These are phyloP conservation scores for Nigrospora osmanthi DNA, from an alignment of 2,329 filamentous ascomycete genomes.

Conservation along the genomic window DNA sequence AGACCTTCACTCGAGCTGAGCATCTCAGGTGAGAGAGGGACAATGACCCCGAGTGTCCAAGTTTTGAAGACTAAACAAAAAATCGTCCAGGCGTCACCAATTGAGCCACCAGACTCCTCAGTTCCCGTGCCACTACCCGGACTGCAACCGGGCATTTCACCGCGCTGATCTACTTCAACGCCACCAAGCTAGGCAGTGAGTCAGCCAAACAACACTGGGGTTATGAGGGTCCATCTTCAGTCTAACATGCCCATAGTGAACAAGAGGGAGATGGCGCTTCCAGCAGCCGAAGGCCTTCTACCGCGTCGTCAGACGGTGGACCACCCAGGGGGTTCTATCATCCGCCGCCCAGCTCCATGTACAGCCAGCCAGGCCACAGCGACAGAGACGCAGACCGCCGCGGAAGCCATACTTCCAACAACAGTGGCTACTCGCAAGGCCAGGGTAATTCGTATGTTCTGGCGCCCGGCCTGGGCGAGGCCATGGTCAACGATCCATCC, in stretches of 20 bases:
- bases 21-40: constrained; percentile 44
- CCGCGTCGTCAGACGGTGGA: constrained; percentile 10
- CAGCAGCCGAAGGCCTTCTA: constrained; percentile 18
- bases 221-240: background rate
- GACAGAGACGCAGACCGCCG: background rate
- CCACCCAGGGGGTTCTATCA: background rate
- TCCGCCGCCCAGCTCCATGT: background rate
- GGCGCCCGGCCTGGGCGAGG: background rate
- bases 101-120: constrained; percentile 49
- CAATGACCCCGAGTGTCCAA: constrained; percentile 1
- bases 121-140: constrained; percentile 40
- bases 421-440: background rate
- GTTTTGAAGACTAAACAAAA: constrained; percentile 13
- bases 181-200: constrained; percentile 45
- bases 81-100: constrained; percentile 47
- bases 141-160: constrained; percentile 51
- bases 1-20: constrained; percentile 57
- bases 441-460: background rate
- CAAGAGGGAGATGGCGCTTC: constrained; percentile 33
- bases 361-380: background rate
- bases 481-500: constrained; percentile 12
- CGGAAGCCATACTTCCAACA: background rate
- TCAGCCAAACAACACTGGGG: constrained; percentile 1
- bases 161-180: constrained; percentile 52
- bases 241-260: constrained; percentile 25